These are phyloP conservation scores for Mallotus nudiflorus DNA, from an alignment of 345 rosid species.

Conservation along the genomic window DNA sequence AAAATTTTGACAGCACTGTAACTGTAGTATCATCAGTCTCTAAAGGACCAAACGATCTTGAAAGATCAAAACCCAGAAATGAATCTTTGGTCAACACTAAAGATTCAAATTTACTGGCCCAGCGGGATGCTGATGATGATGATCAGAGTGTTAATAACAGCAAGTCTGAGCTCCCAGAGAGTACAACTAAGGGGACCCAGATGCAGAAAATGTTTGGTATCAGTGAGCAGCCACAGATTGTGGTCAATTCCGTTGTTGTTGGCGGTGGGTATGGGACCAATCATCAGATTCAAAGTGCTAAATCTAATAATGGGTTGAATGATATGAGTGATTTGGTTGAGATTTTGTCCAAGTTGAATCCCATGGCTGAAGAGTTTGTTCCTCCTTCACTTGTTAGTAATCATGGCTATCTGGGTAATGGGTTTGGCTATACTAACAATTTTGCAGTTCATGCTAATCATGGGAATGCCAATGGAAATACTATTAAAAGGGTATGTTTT, in stretches of 20 bases:
- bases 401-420: slow-evolving; percentile 45
- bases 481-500: slow-evolving; percentile 63
- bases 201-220: slow-evolving; percentile 36
- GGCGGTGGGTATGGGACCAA: slow-evolving; percentile 17
- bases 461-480: slow-evolving; percentile 54
- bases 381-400: slow-evolving; percentile 64
- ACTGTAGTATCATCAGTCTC: slow-evolving; percentile 51
- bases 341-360: slow-evolving; percentile 83
- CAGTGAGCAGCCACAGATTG: slow-evolving; percentile 28
- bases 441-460: slow-evolving; percentile 45
- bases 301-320: slow-evolving; percentile 35
- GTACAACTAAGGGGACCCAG: slow-evolving; percentile 30
- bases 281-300: slow-evolving; percentile 34
- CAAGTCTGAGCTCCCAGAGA: slow-evolving; percentile 29
- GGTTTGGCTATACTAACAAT: slow-evolving; percentile 60
- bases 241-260: slow-evolving; percentile 21
- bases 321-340: slow-evolving; percentile 82
- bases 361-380: slow-evolving; percentile 94
- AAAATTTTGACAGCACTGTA: slow-evolving; percentile 56
- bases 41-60: slow-evolving; percentile 47
- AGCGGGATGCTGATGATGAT: slow-evolving; percentile 21
- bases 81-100: slow-evolving; percentile 33
- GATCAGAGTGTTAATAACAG: slow-evolving; percentile 34
- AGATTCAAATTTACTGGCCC: no score
- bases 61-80: slow-evolving; percentile 50